Base-by-base conservation (phyloP, 2,329 filamentous ascomycete genomes). In the Phialophora chinensis region DNA sequence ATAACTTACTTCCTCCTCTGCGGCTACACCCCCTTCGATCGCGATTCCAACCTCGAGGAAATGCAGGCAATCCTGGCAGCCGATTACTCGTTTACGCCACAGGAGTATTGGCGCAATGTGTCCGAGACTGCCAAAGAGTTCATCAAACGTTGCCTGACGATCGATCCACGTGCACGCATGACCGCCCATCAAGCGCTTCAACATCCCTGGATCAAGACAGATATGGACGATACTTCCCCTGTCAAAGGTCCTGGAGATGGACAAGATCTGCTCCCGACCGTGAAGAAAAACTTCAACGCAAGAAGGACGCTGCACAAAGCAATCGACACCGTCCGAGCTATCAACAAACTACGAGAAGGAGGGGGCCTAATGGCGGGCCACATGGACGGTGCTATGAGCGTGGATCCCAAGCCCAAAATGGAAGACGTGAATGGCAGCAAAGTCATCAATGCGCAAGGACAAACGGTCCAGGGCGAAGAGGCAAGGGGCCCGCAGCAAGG, bases 1-100 rank as follows among this genome's bases (percentile, higher is more conserved):
- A 99, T 99, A 76, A 98, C 95, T 35, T 99, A 98, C 83, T 99
- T 99, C 82, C 84, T 99, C 33, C 89, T 99, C 59, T 98, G 95
- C 79, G 95, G 95, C 66, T 98, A 98, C 81, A 99, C 95, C 0
- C 95, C 95, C 12, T 99, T 99, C 78, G 95, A 99, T 80, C 91
- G 95, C 63, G 95, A 98, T 79, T 94, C 89, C 73, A 97, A 99
- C 80, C 89, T 98, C 75, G 95, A 99, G 82, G 95, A 99, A 82
- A 98, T 99, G 94, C 94, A 98, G 82, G 95, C 95, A 73, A 99
- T 99, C 76, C 87, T 98, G 64, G 91, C 93, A 69, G 95, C 95
- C 66, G 94, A 98, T 82, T 99, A 98, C 83, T 91, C 88, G 75
- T 99, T 98, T 79, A 94, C 92, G 3, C 95, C 95, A 1, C 81